Percentiles rank a stretch among this genome's conserved stretches.
Conservation (phyloP, 805 yeast genomes). For the Spathaspora sp. region DNA sequence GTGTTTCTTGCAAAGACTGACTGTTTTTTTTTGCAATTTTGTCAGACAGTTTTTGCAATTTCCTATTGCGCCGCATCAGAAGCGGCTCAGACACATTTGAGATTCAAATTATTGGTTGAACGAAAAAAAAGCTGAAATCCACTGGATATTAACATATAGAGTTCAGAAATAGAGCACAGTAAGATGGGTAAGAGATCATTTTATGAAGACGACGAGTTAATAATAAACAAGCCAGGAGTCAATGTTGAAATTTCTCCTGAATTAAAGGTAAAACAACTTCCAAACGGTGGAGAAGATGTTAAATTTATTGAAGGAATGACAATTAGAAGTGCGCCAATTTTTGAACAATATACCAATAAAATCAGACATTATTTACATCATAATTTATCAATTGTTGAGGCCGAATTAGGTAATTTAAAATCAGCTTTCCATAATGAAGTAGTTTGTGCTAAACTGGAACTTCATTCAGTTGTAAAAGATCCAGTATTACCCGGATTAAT, state of each 20-base stretch:
- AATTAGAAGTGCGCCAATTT: constrained; percentile 45
- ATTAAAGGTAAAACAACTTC: constrained; percentile 23
- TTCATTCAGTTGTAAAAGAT: constrained; percentile 40
- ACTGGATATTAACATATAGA: neutral
- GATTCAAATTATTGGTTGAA: constrained; percentile 5
- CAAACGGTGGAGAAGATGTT: constrained; percentile 25
- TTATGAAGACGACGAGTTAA: constrained; percentile 50
- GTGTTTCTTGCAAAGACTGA: too few relatives aligned
- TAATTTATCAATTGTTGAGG: constrained; percentile 32
- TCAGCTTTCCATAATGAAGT: constrained; percentile 47
- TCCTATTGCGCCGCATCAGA: neutral
- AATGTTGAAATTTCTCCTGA: constrained; percentile 32
- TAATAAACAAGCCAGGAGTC: constrained; percentile 47
- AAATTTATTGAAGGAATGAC: constrained; percentile 51
- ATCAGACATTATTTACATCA: constrained; percentile 37
- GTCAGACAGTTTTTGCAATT: neutral
- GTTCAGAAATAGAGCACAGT: neutral
- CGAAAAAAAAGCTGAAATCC: constrained; percentile 2
- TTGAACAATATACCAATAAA: constrained; percentile 41
- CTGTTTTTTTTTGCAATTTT: neutral
- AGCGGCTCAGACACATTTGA: neutral
- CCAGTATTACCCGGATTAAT: constrained; percentile 54
- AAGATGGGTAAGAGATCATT: constrained; percentile 37
- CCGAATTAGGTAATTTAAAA: constrained; percentile 45
- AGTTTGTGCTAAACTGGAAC: constrained; percentile 21